Evolutionary conservation across 352 stramenopile species (phyloP).

Genomic region (Pseudoperonospora humuli): DNA sequence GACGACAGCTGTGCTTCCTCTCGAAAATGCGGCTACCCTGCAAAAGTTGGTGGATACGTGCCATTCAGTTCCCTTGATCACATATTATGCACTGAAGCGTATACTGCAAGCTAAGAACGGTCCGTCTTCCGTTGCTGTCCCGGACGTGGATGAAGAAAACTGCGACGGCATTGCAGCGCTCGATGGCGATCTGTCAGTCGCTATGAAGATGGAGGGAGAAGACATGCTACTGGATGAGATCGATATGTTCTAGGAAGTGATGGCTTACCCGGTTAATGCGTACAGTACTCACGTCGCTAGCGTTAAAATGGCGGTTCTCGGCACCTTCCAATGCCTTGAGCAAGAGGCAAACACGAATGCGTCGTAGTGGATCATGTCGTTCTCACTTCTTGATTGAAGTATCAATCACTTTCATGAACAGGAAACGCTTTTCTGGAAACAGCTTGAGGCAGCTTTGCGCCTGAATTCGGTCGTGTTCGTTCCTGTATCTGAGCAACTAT

Average conservation of each 20-base stretch:
- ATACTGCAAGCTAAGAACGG: constrained; percentile 39
- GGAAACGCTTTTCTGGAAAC: constrained; percentile 17
- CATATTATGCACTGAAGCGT: constrained; percentile 69
- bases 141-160: constrained; percentile 34
- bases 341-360: not conserved
- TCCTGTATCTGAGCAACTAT: constrained; percentile 45
- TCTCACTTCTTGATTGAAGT: too few species aligned
- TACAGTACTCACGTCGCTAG: not conserved
- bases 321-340: not conserved
- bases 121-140: constrained; percentile 10
- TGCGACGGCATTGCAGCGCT: constrained; percentile 72
- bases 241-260: constrained; percentile 61
- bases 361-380: constrained; percentile 6
- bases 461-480: constrained; percentile 30
- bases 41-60: constrained; percentile 44
- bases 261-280: not conserved
- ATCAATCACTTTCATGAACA: too few species aligned
- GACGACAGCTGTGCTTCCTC: constrained; percentile 12
- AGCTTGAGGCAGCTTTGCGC: constrained; percentile 41
- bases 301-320: not conserved
- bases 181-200: constrained; percentile 57
- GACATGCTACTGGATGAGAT: constrained; percentile 83
- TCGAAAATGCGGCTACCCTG: constrained; percentile 37
- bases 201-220: constrained; percentile 80
- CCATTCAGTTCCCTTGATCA: constrained; percentile 72